These are phyloP conservation scores for Stachybotrys elegans DNA, from an alignment of 2,329 filamentous ascomycete species.

Conservation along the genomic window DNA sequence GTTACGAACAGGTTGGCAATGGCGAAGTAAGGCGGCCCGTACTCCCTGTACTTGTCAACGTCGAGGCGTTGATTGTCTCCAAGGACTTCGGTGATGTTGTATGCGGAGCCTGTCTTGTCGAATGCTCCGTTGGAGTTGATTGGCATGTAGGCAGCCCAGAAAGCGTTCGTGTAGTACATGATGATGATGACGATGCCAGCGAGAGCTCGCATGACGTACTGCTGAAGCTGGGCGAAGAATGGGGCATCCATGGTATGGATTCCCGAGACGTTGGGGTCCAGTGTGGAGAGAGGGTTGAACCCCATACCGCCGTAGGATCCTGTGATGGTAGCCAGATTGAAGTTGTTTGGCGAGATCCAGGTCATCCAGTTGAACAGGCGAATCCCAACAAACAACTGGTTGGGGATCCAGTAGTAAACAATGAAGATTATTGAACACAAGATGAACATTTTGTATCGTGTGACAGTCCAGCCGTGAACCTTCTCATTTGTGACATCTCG, in stretches of 20 bases:
- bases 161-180: conserved; percentile 39
- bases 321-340: conserved; percentile 35
- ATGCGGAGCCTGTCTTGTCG: conserved; percentile 35
- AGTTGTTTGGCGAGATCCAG: conserved; percentile 46
- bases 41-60: conserved; percentile 27
- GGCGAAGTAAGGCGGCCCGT: conserved; percentile 27
- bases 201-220: conserved; percentile 26
- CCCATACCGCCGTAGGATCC: conserved; percentile 35
- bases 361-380: conserved; percentile 48
- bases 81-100: conserved; percentile 40
- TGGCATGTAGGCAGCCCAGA: conserved; percentile 39
- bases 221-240: conserved; percentile 34
- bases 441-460: conserved; percentile 41
- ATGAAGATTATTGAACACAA: conserved; percentile 32
- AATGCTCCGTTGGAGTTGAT: conserved; percentile 43
- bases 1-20: conserved; percentile 24
- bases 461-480: conserved; percentile 32
- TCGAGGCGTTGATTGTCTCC: conserved; percentile 25
- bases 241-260: conserved; percentile 26
- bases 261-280: conserved; percentile 40
- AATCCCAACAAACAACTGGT: conserved; percentile 38
- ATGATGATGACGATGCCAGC: conserved; percentile 34
- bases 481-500: conserved; percentile 5
- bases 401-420: conserved; percentile 48
- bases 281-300: conserved; percentile 45